Base-by-base conservation (phyloP, 768 basidiomycete species). In the Serpula lacrymans region DNA sequence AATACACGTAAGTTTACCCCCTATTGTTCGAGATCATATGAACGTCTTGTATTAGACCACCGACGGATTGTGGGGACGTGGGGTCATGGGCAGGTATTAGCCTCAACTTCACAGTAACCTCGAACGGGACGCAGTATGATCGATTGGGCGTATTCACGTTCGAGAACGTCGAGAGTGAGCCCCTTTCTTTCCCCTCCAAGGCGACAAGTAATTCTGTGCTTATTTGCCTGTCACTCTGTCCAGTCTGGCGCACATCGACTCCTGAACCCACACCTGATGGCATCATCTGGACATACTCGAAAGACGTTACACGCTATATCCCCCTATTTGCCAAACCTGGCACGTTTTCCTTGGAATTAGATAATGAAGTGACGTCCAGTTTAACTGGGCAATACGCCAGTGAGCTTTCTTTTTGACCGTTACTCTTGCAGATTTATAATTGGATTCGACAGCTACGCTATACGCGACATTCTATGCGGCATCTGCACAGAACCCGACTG, bases 201-300 rank as follows among this genome's bases (percentile, higher is more conserved):
- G n/a, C n/a, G n/a, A n/a, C n/a, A n/a, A 17, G 1, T 1, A 27
- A 12, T 17, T 12, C 10, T 13, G 22, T 39, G 13, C 22, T 27
- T 34, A 35, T n/a, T n/a, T n/a, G n/a, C n/a, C n/a, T 3, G 5
- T 34, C 20, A 6, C 21, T 21, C 29, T 31, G 18, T 30, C 14
- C 34, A 85, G 83, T 88, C 37, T 87, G 86, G 87, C 71, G 87
- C 26, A 87, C 83, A 14, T 87, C 84, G 0, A 89, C 87, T 13
- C 80, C 86, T 0, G 87, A 89, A 58, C 87, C 87, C 0, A 82
- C 78, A 1, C 50, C 48, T 11, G 69, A 76, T 34, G 87, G 86
- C 9, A 87, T 88, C 44, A 80, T 86, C 35, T 88, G 85, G 86
- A 86, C 84, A 1, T 81, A 74, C 41, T 58, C 78, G 49, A 88